phyloP scores from a whole-genome alignment of 2,329 filamentous ascomycete genomes.

The Botryotinia calthae region DNA sequence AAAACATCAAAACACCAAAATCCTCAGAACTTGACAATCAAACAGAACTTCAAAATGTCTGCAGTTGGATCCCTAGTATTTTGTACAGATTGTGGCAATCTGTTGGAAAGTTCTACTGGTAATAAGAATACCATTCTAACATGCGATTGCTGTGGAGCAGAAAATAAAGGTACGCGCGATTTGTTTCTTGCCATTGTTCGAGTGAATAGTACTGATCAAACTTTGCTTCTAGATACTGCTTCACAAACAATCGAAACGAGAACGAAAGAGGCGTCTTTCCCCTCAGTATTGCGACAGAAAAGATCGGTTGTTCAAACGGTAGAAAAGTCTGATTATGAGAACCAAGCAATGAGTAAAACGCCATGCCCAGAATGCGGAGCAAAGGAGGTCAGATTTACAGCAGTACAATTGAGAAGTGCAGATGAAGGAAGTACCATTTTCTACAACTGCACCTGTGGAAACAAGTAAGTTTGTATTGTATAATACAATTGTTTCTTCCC shows the following conservation, averaged over 20 bases:
- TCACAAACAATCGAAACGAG: constrained; percentile 74
- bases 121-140: constrained; percentile 70
- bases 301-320: constrained; percentile 81
- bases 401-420: constrained; percentile 82
- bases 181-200: background rate
- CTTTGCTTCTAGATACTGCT: constrained; percentile 54
- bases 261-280: constrained; percentile 88
- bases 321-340: constrained; percentile 72
- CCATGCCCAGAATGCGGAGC: constrained; percentile 79
- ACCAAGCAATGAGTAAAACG: constrained; percentile 65
- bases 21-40: background rate
- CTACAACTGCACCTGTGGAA: constrained; percentile 81
- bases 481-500: background rate
- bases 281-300: constrained; percentile 83
- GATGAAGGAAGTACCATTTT: constrained; percentile 95
- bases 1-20: background rate
- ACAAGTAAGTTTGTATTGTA: constrained; percentile 59
- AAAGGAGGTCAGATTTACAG: constrained; percentile 79
- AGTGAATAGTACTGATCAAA: constrained; percentile 17
- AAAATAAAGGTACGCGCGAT: constrained; percentile 67
- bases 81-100: constrained; percentile 88
- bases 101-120: constrained; percentile 77
- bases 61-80: constrained; percentile 89
- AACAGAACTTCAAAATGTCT: constrained; percentile 59
- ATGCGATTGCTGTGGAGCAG: constrained; percentile 82